A percentile compares a stretch with the other conserved stretches of the same genome.
Evolutionary conservation across 306 rosid genomes (phyloP).

Genomic region (Elaeagnus macrophylla): DNA sequence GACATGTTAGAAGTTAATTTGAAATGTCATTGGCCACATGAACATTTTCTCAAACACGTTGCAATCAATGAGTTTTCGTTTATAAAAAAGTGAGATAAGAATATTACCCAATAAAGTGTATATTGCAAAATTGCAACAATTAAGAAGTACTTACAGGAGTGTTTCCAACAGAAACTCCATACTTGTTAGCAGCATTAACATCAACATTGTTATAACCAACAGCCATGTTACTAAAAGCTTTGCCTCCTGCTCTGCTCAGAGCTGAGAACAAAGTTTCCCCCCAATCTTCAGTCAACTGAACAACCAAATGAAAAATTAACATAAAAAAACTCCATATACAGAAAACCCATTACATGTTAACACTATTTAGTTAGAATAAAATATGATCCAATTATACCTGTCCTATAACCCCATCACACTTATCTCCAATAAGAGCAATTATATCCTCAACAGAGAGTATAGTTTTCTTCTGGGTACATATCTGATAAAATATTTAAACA

Average conservation of each 20-base stretch:
- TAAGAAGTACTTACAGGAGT: conserved; percentile 51
- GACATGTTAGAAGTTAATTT: not conserved
- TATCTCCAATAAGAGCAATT: conserved; percentile 78
- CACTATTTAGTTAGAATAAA: not conserved
- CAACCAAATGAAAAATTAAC: conserved; percentile 10
- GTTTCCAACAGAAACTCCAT: conserved; percentile 92
- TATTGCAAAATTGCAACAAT: not conserved
- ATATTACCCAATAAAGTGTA: not conserved
- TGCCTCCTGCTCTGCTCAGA: conserved; percentile 92
- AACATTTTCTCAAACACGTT: not conserved
- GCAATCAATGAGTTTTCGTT: not conserved
- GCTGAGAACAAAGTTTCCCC: conserved; percentile 93
- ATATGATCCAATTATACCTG: conserved; percentile 45
- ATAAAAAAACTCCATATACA: conserved; percentile 4
- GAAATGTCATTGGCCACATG: not conserved
- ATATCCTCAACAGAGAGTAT: conserved; percentile 91
- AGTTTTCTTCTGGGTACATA: conserved; percentile 90
- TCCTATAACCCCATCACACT: conserved; percentile 95
- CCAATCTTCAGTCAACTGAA: conserved; percentile 97
- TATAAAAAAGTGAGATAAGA: not conserved
- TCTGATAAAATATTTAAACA: conserved; percentile 26
- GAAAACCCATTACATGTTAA: too few species aligned
- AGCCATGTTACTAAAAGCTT: conserved; percentile 95
- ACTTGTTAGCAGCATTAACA: conserved; percentile 79
- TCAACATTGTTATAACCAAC: conserved; percentile 96